A percentile compares a stretch with the other conserved stretches of the same genome.
phyloP scores from a whole-genome alignment of 768 basidiomycete species.

The Boletus tylopilopsis region DNA sequence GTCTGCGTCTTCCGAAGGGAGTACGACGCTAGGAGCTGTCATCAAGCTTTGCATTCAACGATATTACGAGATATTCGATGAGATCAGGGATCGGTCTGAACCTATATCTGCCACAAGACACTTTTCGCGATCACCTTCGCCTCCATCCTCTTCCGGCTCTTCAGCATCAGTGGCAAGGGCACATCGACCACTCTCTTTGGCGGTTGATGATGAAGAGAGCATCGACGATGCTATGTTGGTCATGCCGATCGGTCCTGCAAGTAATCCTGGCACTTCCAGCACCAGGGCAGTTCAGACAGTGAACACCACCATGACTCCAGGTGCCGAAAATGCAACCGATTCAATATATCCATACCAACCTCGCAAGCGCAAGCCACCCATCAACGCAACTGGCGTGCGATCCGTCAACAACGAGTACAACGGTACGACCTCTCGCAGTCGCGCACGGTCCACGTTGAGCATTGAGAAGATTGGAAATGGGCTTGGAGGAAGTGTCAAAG shows the following conservation, averaged over 20 bases:
- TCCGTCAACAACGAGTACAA: conserved; percentile 35
- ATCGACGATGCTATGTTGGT: conserved; percentile 74
- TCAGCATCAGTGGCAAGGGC: conserved; percentile 22
- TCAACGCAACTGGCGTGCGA: conserved; percentile 20
- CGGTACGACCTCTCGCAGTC: conserved; percentile 35
- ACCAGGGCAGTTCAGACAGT: conserved; percentile 10
- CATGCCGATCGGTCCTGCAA: conserved; percentile 59
- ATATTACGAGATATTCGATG: conserved; percentile 86
- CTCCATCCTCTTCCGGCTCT: conserved; percentile 20
- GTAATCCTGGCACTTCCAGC: conserved; percentile 3
- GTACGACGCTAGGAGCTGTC: conserved; percentile 65
- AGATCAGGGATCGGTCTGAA: conserved; percentile 68
- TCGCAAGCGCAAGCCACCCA: conserved; percentile 38
- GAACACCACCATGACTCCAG: conserved; percentile 26
- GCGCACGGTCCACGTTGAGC: conserved; percentile 58
- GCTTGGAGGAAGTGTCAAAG: conserved; percentile 35
- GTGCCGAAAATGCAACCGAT: conserved; percentile 8
- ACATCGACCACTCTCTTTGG: conserved; percentile 24
- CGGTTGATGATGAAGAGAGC: conserved; percentile 62
- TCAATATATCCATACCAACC: conserved; percentile 32
- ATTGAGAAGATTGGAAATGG: conserved; percentile 44
- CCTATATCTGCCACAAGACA: conserved; percentile 36
- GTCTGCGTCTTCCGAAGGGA: conserved; percentile 39
- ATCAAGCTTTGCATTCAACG: conserved; percentile 76
- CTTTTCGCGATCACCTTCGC: conserved; percentile 29